phyloP scores from a whole-genome alignment of 805 yeast species.

The Spathaspora sp. region DNA sequence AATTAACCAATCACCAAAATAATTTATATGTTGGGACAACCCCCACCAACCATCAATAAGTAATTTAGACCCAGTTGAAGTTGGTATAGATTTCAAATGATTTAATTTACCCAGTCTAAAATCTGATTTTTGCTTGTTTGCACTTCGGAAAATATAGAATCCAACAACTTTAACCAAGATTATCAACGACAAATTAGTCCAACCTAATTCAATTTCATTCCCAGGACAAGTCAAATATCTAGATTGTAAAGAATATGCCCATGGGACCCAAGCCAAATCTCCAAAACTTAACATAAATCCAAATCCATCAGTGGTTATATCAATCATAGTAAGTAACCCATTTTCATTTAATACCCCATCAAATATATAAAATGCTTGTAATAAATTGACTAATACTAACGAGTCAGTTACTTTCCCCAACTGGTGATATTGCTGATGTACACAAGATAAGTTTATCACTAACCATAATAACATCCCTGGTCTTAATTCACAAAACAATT shows the following conservation, averaged over 20 bases:
- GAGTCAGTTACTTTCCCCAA: slow-evolving; percentile 67
- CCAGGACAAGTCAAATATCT: slow-evolving; percentile 63
- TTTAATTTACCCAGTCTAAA: slow-evolving; percentile 76
- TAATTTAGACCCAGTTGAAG: slow-evolving; percentile 75
- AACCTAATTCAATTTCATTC: slow-evolving; percentile 55
- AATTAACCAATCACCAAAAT: slow-evolving; percentile 92
- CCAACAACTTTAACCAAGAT: slow-evolving; percentile 55
- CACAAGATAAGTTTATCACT: slow-evolving; percentile 68
- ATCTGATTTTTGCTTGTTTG: slow-evolving; percentile 81
- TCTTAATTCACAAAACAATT: slow-evolving; percentile 86
- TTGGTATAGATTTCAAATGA: slow-evolving; percentile 57
- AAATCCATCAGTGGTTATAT: slow-evolving; percentile 92
- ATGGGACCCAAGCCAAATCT: slow-evolving; percentile 89
- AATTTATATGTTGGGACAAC: slow-evolving; percentile 85
- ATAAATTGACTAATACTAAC: slow-evolving; percentile 57
- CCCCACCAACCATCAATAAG: slow-evolving; percentile 97
- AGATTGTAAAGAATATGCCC: slow-evolving; percentile 83
- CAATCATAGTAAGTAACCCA: slow-evolving; percentile 92
- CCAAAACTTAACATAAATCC: slow-evolving; percentile 97
- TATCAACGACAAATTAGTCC: slow-evolving; percentile 34
- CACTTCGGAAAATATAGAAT: slow-evolving; percentile 74
- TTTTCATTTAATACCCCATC: slow-evolving; percentile 93
- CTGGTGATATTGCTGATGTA: slow-evolving; percentile 72
- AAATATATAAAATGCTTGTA: slow-evolving; percentile 80
- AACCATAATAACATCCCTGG: slow-evolving; percentile 93